A percentile compares a stretch with the other conserved stretches of the same genome.
Evolutionary conservation across 1,139 yeast genomes (phyloP).

Genomic region (Scheffersomyces illinoinensis): DNA sequence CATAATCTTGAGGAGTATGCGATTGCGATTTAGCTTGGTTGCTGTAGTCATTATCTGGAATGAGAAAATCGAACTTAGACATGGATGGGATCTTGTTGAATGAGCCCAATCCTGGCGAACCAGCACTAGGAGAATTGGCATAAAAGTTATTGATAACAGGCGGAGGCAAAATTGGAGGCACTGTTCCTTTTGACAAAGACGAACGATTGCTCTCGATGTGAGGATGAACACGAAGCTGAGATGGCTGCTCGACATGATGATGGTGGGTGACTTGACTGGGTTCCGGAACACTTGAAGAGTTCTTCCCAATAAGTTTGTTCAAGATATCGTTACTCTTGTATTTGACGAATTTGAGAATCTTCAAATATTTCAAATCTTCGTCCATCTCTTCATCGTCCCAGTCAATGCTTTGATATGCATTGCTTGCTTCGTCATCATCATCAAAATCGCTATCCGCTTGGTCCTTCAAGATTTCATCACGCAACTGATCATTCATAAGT

Average conservation of each 20-base stretch:
- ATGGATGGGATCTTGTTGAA: constrained; percentile 28
- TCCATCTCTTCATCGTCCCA: constrained; percentile 55
- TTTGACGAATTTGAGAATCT: constrained; percentile 43
- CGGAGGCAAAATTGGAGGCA: background rate
- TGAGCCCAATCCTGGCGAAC: constrained; percentile 7
- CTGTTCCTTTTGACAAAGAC: background rate
- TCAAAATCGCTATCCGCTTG: constrained; percentile 39
- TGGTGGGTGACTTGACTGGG: constrained; percentile 3
- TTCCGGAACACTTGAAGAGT: background rate
- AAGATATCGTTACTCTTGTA: constrained; percentile 30
- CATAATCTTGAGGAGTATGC: constrained; percentile 14
- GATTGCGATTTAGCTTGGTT: constrained; percentile 8
- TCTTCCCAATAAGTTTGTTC: constrained; percentile 5
- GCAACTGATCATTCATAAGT: constrained; percentile 42
- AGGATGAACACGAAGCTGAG: background rate
- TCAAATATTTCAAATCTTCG: constrained; percentile 48
- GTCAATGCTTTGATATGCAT: constrained; percentile 33
- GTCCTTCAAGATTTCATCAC: constrained; percentile 39
- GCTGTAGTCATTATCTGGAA: constrained; percentile 28
- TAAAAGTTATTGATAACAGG: constrained; percentile 8
- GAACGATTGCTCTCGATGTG: background rate
- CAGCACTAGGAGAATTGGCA: constrained; percentile 4
- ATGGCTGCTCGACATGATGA: background rate
- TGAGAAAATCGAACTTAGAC: constrained; percentile 30
- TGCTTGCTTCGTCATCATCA: constrained; percentile 15